phyloP scores from a whole-genome alignment of 2,329 filamentous ascomycete species.

The Diaporthe longicolla region DNA sequence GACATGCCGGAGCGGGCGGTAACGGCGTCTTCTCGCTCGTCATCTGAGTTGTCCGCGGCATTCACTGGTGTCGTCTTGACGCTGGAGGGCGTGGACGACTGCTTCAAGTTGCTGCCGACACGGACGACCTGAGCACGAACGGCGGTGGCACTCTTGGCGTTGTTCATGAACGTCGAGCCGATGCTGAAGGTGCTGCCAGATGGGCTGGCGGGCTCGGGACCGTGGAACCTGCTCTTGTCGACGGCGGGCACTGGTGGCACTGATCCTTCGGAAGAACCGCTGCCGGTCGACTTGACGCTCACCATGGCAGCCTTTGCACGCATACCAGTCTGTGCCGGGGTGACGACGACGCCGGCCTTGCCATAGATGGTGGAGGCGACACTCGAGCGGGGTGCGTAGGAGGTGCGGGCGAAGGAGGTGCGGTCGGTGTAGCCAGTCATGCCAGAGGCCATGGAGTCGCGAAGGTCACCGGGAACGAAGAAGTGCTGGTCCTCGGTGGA shows the following conservation, averaged over 20 bases:
- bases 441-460: slow-evolving; percentile 91
- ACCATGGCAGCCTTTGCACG: slow-evolving; percentile 93
- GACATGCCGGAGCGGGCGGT: slow-evolving; percentile 40
- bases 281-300: slow-evolving; percentile 83
- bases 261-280: slow-evolving; percentile 65
- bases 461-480: slow-evolving; percentile 91
- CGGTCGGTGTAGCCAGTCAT: slow-evolving; percentile 75
- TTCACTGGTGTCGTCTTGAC: slow-evolving; percentile 44
- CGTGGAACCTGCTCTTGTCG: slow-evolving; percentile 73
- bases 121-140: slow-evolving; percentile 72
- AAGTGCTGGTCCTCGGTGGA: slow-evolving; percentile 86
- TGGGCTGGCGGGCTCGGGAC: slow-evolving; percentile 65
- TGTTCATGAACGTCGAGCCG: slow-evolving; percentile 78
- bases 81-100: slow-evolving; percentile 50
- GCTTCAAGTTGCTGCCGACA: slow-evolving; percentile 67
- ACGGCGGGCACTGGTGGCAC: slow-evolving; percentile 80
- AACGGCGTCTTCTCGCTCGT: slow-evolving; percentile 42
- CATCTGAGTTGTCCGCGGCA: slow-evolving; percentile 47
- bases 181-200: slow-evolving; percentile 73
- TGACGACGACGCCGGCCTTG: slow-evolving; percentile 86
- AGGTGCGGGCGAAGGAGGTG: slow-evolving; percentile 72
- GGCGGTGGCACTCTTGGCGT: slow-evolving; percentile 69
- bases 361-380: slow-evolving; percentile 96
- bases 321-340: slow-evolving; percentile 88
- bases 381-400: slow-evolving; percentile 75